A percentile compares a stretch with the other conserved stretches of the same genome.
These are phyloP conservation scores for Colletotrichum sp. DNA, from an alignment of 2,329 filamentous ascomycete genomes.

Conservation along the genomic window DNA sequence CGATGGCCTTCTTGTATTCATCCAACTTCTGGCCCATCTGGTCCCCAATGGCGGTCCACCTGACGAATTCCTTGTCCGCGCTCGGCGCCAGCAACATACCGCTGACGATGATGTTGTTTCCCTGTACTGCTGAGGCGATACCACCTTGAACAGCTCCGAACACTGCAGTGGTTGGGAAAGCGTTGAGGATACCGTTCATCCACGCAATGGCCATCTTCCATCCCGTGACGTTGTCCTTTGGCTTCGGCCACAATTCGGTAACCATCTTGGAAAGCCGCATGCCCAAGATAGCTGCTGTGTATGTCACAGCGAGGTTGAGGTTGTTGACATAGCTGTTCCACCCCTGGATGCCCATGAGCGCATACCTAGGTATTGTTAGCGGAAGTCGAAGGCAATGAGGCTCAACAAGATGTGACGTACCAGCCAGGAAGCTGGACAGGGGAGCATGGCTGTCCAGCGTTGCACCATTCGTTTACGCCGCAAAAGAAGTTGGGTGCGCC, in stretches of 20 bases:
- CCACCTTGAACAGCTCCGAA: neutral
- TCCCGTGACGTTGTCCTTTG: neutral
- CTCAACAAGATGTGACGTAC: neutral
- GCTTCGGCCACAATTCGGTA: neutral
- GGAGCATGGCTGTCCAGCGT: slow-evolving; percentile 21
- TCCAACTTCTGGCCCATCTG: neutral
- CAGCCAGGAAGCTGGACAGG: slow-evolving; percentile 16
- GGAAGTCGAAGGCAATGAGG: neutral
- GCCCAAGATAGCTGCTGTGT: neutral
- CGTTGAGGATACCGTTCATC: neutral
- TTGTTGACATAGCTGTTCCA: slow-evolving; percentile 23
- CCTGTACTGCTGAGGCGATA: neutral
- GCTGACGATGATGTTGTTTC: neutral
- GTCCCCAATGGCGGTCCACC: neutral
- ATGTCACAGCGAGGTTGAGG: neutral
- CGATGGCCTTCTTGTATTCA: neutral
- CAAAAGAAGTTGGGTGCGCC: slow-evolving; percentile 22
- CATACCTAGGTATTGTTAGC: neutral
- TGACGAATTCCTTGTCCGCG: neutral
- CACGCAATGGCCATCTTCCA: neutral
- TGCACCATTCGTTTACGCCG: slow-evolving; percentile 12
- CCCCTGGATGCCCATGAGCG: slow-evolving; percentile 11
- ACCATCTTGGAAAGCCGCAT: neutral
- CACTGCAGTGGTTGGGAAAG: neutral
- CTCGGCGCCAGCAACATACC: neutral